These are phyloP conservation scores for Neurospora sp. DNA, from an alignment of 495 filamentous ascomycete species.

Conservation along the genomic window DNA sequence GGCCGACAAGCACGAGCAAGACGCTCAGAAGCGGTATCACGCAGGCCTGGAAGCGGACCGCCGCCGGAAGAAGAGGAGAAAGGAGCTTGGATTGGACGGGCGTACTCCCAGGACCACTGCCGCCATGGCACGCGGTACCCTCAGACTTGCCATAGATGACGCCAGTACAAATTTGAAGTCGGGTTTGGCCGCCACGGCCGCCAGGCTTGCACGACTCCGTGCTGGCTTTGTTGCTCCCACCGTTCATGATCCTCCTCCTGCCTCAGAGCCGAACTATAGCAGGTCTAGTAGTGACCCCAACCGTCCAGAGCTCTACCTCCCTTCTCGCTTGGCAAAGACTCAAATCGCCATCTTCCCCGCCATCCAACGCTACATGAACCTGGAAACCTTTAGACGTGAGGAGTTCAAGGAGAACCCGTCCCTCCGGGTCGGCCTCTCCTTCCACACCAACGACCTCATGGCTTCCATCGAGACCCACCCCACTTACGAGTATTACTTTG, in stretches of 20 bases:
- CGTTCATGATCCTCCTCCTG: background rate
- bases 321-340: conserved; percentile 28
- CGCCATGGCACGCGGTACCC: background rate
- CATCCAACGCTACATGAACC: conserved; percentile 23
- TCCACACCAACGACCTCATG: background rate
- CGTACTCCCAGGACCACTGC: background rate
- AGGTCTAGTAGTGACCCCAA: background rate
- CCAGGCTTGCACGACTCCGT: background rate
- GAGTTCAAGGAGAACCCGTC: conserved; percentile 21
- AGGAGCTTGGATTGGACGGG: background rate
- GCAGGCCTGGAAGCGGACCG: background rate
- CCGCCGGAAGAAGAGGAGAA: background rate
- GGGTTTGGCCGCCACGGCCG: background rate
- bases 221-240: background rate
- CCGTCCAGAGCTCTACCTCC: conserved; percentile 7
- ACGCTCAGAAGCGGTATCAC: conserved; percentile 1
- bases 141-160: background rate
- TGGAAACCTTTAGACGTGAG: conserved; percentile 2
- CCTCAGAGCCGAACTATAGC: too few relatives aligned
- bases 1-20: conserved; percentile 9
- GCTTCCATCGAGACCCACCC: background rate
- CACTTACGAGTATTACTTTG: background rate
- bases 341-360: conserved; percentile 30
- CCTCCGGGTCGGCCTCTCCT: conserved; percentile 1
- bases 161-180: background rate